Base-by-base conservation (phyloP, 2,329 filamentous ascomycete genomes). In the Aspergillus bombycis region DNA sequence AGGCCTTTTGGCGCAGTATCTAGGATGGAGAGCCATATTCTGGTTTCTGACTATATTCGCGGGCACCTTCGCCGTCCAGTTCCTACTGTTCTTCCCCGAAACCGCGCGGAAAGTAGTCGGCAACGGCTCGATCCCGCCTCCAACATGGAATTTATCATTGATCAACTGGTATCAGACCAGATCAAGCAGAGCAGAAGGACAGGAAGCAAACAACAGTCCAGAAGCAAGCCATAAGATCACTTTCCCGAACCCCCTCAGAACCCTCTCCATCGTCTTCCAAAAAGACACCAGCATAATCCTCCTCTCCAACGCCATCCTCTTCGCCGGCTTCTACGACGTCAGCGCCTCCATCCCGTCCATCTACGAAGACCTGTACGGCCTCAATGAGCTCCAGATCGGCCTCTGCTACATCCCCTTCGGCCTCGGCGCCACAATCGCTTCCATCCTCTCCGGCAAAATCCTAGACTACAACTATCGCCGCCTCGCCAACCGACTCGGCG, bases 21-120 rank as follows among this genome's bases (percentile, higher is more conserved):
- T 90, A 0, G 85, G 87, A 23, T 91, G 89, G 89, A 80, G 70
- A 19, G 71, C 69, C 60, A 86, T 90, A 60, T 91, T 91, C 71
- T 91, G 88, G 88, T 90, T 91, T 71, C 82, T 89, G 48, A 80
- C 85, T 48, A 89, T 91, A 46, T 78, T 78, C 5, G 70, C 77
- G 0, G 75, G 71, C 4, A 74, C 78, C 0, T 87, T 85, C 73
- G 77, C 90, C 41, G 65, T 89, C 2, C 82, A 84, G 0, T 86
- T 87, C 62, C 70, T 81, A 2, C 70, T 90, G 2, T 82, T 85
- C 26, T 80, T 89, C 9, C 89, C 88, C 0, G 81, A 83, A 57
- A 83, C 81, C 0, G 77, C 75, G 21, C 73, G 81, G 3, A 78
- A 76, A 7, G 72, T 80, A 9, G 78, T 80, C 1, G 77, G 75